These are phyloP conservation scores for Suillus hirtellus DNA, from an alignment of 768 basidiomycete genomes.

Conservation along the genomic window DNA sequence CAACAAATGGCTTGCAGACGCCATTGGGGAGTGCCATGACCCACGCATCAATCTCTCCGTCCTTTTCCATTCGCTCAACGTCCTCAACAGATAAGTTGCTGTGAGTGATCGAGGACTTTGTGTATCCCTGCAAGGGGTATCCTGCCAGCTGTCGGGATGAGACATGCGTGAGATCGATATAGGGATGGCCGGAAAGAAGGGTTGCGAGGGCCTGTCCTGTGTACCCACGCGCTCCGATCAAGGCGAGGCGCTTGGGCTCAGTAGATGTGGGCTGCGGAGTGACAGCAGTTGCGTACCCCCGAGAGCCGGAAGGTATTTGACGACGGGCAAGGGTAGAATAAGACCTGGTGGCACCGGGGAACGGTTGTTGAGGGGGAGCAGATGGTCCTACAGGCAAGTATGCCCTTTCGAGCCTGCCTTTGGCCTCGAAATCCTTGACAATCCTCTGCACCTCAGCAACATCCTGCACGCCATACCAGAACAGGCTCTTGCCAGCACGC, in stretches of 20 bases:
- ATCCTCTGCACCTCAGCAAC: conserved; percentile 88
- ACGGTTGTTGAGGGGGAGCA: conserved; percentile 50
- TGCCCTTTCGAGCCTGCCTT: conserved; percentile 81
- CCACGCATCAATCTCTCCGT: conserved; percentile 95
- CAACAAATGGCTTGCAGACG: conserved; percentile 93
- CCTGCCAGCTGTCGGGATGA: conserved; percentile 95
- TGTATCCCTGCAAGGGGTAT: conserved; percentile 74
- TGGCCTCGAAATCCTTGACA: conserved; percentile 72
- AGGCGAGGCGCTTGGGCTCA: conserved; percentile 83
- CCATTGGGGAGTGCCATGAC: conserved; percentile 99
- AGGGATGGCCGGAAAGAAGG: conserved; percentile 85
- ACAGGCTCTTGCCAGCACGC: conserved; percentile 87
- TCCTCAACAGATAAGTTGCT: conserved; percentile 77
- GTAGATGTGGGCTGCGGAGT: conserved; percentile 42
- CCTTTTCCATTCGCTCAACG: conserved; percentile 86
- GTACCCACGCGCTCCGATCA: conserved; percentile 95
- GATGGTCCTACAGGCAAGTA: conserved; percentile 88
- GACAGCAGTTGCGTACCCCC: conserved; percentile 81
- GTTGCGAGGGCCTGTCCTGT: conserved; percentile 91
- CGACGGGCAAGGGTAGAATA: conserved; percentile 61
- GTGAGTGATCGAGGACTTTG: conserved; percentile 72
- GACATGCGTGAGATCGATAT: conserved; percentile 89
- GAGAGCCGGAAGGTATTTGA: conserved; percentile 45
- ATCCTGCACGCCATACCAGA: conserved; percentile 97
- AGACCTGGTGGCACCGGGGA: conserved; percentile 46